A percentile compares a stretch with the other conserved stretches of the same genome.
These are phyloP conservation scores for Metarhizium brunneum DNA, from an alignment of 2,329 filamentous ascomycete species.

Conservation along the genomic window DNA sequence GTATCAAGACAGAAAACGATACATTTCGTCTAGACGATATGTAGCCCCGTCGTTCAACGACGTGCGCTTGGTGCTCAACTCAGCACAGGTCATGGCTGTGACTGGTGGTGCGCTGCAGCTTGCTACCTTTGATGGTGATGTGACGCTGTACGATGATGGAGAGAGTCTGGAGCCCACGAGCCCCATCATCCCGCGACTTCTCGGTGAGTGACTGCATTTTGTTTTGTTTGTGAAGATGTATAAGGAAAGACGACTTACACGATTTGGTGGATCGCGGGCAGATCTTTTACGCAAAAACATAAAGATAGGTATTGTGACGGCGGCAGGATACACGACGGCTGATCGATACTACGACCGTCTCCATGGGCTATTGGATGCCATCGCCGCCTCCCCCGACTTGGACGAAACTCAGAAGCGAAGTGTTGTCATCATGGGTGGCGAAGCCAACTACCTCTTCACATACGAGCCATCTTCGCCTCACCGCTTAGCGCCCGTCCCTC, in stretches of 20 bases:
- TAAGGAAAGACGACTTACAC: not conserved
- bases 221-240: too few relatives aligned
- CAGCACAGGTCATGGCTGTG: conserved; percentile 89
- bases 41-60: conserved; percentile 98
- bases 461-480: conserved; percentile 57
- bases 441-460: conserved; percentile 90
- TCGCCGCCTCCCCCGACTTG: conserved; percentile 51
- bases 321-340: conserved; percentile 86
- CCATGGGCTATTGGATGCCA: conserved; percentile 74
- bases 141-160: conserved; percentile 90
- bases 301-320: conserved; percentile 90
- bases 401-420: conserved; percentile 61
- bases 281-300: conserved; percentile 69
- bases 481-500: conserved; percentile 58
- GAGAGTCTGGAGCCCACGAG: conserved; percentile 66
- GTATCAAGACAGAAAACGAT: conserved; percentile 76
- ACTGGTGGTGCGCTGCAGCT: conserved; percentile 69
- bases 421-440: conserved; percentile 87
- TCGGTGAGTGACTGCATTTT: conserved; percentile 26
- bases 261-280: conserved; percentile 8
- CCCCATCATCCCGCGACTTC: conserved; percentile 60
- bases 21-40: conserved; percentile 84
- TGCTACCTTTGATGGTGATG: conserved; percentile 94
- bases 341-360: conserved; percentile 80
- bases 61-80: conserved; percentile 84